Evolutionary conservation across 805 yeast species (phyloP), one percentile per base, ranked within the genome.

Genomic region (Schwanniomyces polymorphus): DNA sequence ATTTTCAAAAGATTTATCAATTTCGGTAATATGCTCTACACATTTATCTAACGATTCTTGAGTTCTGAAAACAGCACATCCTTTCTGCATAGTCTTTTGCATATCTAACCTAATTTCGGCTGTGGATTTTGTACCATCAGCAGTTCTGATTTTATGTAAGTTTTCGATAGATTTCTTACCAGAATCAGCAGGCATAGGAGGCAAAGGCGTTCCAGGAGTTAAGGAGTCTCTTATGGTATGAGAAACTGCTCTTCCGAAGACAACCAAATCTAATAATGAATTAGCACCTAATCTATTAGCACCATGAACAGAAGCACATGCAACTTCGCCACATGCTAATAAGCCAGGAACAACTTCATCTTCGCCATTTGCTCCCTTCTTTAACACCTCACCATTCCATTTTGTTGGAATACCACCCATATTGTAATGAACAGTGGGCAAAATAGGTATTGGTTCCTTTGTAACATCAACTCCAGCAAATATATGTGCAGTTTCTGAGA

Each of bases 361-460:
- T 63, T 92, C 84, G 59, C 99, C 99, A 56, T 80, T 76, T 65
- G 81, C 91, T 65, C 87, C 90, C 59, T 86, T 65, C 41, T 89
- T 89, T 52, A 92, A 67, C 44, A 85, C 97, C 76, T 92, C 97
- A 79, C 99, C 99, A 57, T 86, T 88, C 87, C 90, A 94, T 72
- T 86, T 89, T 56, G 99, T 94, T 71, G 99, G 99, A 58, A 92
- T 89, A 84, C 98, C 98, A 74, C 99, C 99, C 99, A 92, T 92
- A 75, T 92, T 92, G 80, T 94, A 92, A 76, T 92, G 99, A 53
- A 94, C 98, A 57, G 99, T 92, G 61, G 99, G 99, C 60, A 94
- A 74, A 60, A 92, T 91, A 61, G 98, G 98, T 68, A 94, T 94
- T 65, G 99, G 98, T 76, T 92, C 97, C 79, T 94, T 92, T 50